phyloP scores from a whole-genome alignment of 331 rosid genomes.

The Malus hybrid region DNA sequence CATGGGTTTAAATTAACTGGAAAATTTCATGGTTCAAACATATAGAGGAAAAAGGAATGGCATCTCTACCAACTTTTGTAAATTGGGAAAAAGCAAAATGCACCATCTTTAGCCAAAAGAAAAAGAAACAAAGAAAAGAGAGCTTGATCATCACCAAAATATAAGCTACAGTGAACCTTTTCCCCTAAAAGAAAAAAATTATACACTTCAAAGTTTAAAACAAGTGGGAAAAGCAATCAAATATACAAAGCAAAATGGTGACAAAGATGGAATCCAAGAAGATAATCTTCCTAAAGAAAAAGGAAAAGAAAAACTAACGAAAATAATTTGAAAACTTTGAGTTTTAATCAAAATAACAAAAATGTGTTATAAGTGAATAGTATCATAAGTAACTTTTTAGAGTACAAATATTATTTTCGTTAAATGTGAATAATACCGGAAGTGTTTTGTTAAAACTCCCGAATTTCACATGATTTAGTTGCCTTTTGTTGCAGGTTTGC shows the following conservation, averaged over 20 bases:
- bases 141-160: constrained; percentile 6
- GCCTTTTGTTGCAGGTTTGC: not conserved
- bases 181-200: constrained; percentile 1
- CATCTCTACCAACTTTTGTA: constrained; percentile 30
- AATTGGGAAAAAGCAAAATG: constrained; percentile 33
- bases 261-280: constrained; percentile 54
- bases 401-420: no score
- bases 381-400: no score
- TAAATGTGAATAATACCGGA: no score
- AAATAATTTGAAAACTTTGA: no score
- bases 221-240: constrained; percentile 9
- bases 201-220: constrained; percentile 28
- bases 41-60: constrained; percentile 35
- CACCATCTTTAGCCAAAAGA: constrained; percentile 29
- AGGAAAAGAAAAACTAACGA: constrained; percentile 25
- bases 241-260: constrained; percentile 25
- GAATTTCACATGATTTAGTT: not conserved
- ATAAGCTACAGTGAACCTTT: not conserved
- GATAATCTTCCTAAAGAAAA: constrained; percentile 42
- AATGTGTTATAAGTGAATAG: no score
- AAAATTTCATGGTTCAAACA: not conserved
- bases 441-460: no score
- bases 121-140: not conserved
- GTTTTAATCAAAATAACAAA: no score
- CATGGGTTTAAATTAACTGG: not conserved